phyloP scores from a whole-genome alignment of 176 grass and related monocot genomes.

The Cenchrus purpureus region DNA sequence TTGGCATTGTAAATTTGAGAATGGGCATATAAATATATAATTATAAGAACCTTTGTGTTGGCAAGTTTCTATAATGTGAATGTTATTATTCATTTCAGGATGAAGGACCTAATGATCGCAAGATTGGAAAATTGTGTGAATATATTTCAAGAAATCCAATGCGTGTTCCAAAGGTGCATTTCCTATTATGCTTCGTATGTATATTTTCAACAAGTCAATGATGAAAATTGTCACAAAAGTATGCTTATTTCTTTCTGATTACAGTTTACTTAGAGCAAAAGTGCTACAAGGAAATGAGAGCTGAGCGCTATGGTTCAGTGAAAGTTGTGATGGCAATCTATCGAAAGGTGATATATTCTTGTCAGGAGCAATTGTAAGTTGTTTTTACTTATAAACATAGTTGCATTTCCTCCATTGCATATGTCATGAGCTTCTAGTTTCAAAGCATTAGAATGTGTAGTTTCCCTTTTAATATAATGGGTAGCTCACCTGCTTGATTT shows the following conservation, averaged over 20 bases:
- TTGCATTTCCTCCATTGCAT: slow-evolving; percentile 37
- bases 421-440: not conserved
- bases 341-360: slow-evolving; percentile 89
- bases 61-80: not conserved
- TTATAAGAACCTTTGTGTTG: not conserved
- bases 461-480: too few species aligned
- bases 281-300: slow-evolving; percentile 89
- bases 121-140: slow-evolving; percentile 95
- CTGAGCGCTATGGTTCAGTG: slow-evolving; percentile 80
- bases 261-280: slow-evolving; percentile 90
- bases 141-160: slow-evolving; percentile 91
- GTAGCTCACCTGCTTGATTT: too few species aligned
- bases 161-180: slow-evolving; percentile 85
- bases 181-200: not conserved
- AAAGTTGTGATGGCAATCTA: slow-evolving; percentile 96
- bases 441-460: not conserved
- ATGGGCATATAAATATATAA: not conserved
- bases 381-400: slow-evolving; percentile 41
- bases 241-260: slow-evolving; percentile 58
- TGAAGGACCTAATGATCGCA: slow-evolving; percentile 86
- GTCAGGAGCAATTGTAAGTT: slow-evolving; percentile 97
- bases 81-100: slow-evolving; percentile 57
- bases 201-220: not conserved
- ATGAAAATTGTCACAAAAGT: not conserved
- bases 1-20: not conserved